A percentile compares a stretch with the other conserved stretches of the same genome.
These are phyloP conservation scores for Colletotrichum caudatum DNA, from an alignment of 2,329 filamentous ascomycete genomes.

Conservation along the genomic window DNA sequence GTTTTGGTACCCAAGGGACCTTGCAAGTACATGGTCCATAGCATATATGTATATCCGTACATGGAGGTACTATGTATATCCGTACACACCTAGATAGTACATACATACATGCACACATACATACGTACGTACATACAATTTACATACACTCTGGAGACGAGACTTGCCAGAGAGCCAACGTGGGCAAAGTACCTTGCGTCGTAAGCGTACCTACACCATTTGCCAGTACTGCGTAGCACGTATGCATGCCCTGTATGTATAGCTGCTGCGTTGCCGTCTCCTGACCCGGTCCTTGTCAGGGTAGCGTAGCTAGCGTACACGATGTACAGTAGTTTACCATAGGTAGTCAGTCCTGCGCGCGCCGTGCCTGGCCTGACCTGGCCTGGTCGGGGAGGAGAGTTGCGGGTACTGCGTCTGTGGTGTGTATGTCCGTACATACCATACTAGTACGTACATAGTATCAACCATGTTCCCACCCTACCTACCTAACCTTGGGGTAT, in stretches of 20 bases:
- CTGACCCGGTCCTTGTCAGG: slow-evolving; percentile 31
- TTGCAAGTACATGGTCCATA: not conserved
- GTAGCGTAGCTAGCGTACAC: slow-evolving; percentile 14
- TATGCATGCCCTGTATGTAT: too few species aligned
- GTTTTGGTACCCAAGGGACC: slow-evolving; percentile 17
- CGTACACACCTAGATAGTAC: not conserved
- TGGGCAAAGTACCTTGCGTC: slow-evolving; percentile 22
- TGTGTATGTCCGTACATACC: not conserved
- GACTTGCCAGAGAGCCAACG: slow-evolving; percentile 14
- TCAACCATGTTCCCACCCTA: too few species aligned
- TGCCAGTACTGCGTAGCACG: too few species aligned
- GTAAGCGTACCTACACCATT: not conserved
- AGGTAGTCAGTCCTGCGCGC: slow-evolving; percentile 10
- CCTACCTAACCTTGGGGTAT: too few species aligned
- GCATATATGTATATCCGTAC: not conserved
- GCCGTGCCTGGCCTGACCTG: slow-evolving; percentile 34
- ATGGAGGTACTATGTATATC: not conserved
- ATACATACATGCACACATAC: too few species aligned
- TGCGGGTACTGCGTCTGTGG: slow-evolving; percentile 28
- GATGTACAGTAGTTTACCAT: too few species aligned
- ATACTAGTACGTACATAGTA: too few species aligned
- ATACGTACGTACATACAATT: not conserved
- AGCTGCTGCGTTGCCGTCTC: slow-evolving; percentile 15
- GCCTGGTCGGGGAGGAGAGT: slow-evolving; percentile 31
- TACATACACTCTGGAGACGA: not conserved